Evolutionary conservation across 108 stramenopile genomes (phyloP).

Genomic region (Pseudonitzschia delicatissima): DNA sequence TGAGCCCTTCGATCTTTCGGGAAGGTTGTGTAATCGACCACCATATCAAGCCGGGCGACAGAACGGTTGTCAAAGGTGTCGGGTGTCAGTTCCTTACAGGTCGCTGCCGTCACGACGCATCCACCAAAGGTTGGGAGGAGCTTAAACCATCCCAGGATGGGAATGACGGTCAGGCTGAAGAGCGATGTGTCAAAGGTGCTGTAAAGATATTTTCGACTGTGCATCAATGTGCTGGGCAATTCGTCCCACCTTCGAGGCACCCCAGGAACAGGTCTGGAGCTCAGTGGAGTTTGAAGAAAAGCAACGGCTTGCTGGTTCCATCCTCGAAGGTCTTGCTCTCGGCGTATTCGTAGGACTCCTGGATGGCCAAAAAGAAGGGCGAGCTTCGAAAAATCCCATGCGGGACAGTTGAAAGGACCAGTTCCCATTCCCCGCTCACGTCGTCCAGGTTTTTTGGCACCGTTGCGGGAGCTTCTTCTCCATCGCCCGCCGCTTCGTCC

Average conservation of each 20-base stretch:
- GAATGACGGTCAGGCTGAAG: constrained; percentile 84
- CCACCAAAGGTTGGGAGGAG: constrained; percentile 93
- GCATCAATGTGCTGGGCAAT: constrained; percentile 83
- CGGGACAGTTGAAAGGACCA: constrained; percentile 77
- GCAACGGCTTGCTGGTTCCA: constrained; percentile 60
- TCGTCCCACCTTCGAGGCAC: constrained; percentile 81
- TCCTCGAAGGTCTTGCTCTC: constrained; percentile 51
- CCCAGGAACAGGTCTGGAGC: constrained; percentile 92
- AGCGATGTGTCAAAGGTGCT: constrained; percentile 80
- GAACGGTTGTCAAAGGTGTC: constrained; percentile 9
- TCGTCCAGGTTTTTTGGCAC: constrained; percentile 47
- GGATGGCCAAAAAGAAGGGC: constrained; percentile 87
- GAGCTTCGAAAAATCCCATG: constrained; percentile 84
- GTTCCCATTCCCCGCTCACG: constrained; percentile 83
- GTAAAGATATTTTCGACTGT: constrained; percentile 50
- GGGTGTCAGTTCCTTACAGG: constrained; percentile 23
- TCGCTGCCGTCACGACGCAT: constrained; percentile 82
- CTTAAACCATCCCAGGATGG: constrained; percentile 89
- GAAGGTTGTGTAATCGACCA: constrained; percentile 85
- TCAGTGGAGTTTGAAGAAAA: constrained; percentile 95
- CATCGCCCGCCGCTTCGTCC: constrained; percentile 27
- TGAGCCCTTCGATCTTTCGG: constrained; percentile 69
- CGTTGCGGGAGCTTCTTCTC: neutral
- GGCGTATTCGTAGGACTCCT: constrained; percentile 81
- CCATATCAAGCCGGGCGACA: constrained; percentile 63